Evolutionary conservation across 1,139 yeast species (phyloP), one percentile per base, ranked within the genome.

Genomic region (Barnettozyma hawaiiensis): DNA sequence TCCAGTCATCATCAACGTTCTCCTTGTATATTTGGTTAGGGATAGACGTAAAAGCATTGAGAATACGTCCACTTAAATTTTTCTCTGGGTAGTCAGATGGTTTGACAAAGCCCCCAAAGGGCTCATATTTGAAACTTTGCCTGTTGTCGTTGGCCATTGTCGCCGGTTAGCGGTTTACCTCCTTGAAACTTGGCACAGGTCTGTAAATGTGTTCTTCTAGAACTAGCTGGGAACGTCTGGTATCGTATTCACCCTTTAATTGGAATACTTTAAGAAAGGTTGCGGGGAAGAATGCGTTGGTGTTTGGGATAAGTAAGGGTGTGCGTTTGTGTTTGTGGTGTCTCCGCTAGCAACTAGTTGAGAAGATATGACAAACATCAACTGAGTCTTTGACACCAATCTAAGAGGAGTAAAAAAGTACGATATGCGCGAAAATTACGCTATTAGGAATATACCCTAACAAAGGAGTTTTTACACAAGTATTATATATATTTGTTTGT

Each of bases 21-120:
- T 73, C 66, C 52, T 71, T 72, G 52, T 63, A 67, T 43, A 83
- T 75, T 47, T 75, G 82, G 35, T 77, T 73, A 2, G 94, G 90
- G 47, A 85, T 68, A 55, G 73, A 76, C 9, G 92, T 77, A 69
- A 81, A 75, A 39, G 79, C 86, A 50, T 78, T 76, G 50, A 85
- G 65, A 36, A 85, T 74, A 26, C 95, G 66, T 0, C 94, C 94
- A 37, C 54, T 51, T 9, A 56, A 44, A 36, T 55, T 53, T 47
- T 50, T 47, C 34, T 35, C 41, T 7, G 47, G 44, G 39, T 37
- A 54, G 43, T 54, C 58, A 2, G 48, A 38, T 18, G 59, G 58
- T 39, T 50, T 51, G 36, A 56, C 43, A 23, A 56, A 52, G 12
- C 43, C 45, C 22, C 47, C 47, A 18, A 47, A 39, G 18, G 43